Evolutionary conservation across 352 stramenopile species (phyloP).

Genomic region (Phytophthora agathidicida): DNA sequence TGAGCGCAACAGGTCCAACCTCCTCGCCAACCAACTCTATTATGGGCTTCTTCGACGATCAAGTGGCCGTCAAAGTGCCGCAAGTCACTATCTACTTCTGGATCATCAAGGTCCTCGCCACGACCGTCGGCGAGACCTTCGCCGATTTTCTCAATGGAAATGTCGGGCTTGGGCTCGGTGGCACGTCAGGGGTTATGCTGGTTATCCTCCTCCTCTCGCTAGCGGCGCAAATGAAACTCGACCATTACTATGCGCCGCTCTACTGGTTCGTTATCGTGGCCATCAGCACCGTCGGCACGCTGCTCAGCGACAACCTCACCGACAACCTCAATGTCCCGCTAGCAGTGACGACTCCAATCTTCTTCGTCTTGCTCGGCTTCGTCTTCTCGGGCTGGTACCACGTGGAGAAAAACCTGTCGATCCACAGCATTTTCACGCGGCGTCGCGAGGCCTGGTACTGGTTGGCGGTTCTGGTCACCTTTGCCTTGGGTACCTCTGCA

Average conservation of each 20-base stretch:
- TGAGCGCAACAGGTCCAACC: slow-evolving; percentile 2
- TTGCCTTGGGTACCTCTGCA: slow-evolving; percentile 25
- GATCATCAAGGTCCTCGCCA: slow-evolving; percentile 36
- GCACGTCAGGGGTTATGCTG: slow-evolving; percentile 25
- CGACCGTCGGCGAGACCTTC: slow-evolving; percentile 32
- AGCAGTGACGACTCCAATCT: slow-evolving; percentile 15
- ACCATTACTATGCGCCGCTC: slow-evolving; percentile 21
- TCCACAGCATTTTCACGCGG: slow-evolving; percentile 28
- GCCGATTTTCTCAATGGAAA: slow-evolving; percentile 31
- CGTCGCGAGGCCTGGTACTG: slow-evolving; percentile 29
- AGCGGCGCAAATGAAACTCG: slow-evolving; percentile 17
- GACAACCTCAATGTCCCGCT: slow-evolving; percentile 29
- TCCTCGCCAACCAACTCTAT: not conserved
- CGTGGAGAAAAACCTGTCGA: slow-evolving; percentile 15
- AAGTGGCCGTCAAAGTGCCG: slow-evolving; percentile 25
- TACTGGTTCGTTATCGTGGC: slow-evolving; percentile 38
- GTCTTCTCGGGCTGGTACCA: slow-evolving; percentile 23
- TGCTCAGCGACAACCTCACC: slow-evolving; percentile 32
- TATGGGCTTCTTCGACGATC: slow-evolving; percentile 24
- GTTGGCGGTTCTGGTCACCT: slow-evolving; percentile 30
- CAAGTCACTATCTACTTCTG: slow-evolving; percentile 30
- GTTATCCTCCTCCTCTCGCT: slow-evolving; percentile 16
- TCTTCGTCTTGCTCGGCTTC: slow-evolving; percentile 21
- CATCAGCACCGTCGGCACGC: slow-evolving; percentile 32
- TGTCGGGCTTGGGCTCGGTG: slow-evolving; percentile 17